phyloP scores from a whole-genome alignment of 148 eudicot genomes.

The Suaeda aralocaspica region DNA sequence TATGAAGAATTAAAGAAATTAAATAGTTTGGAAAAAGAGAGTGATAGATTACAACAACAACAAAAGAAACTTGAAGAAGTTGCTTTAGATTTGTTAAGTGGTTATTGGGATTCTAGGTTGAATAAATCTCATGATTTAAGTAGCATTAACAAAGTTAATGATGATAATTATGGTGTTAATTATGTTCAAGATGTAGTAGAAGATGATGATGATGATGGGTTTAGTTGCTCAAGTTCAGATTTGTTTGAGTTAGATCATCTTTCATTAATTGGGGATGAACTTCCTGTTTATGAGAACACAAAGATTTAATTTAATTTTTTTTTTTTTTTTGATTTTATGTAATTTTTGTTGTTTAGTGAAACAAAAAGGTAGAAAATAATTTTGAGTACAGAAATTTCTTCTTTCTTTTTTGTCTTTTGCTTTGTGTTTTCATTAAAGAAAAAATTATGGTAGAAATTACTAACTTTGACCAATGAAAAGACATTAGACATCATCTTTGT shows the following conservation, averaged over 20 bases:
- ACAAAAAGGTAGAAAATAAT: background rate
- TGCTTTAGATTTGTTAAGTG: conserved; percentile 32
- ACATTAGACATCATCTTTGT: too few relatives aligned
- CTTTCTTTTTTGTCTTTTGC: background rate
- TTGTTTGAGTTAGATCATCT: conserved; percentile 81
- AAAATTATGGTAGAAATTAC: too few relatives aligned
- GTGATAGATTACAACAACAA: conserved; percentile 6
- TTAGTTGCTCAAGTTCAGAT: conserved; percentile 83
- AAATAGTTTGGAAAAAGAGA: conserved; percentile 14
- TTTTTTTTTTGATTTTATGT: conserved; percentile 10
- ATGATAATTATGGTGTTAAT: conserved; percentile 15
- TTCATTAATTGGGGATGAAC: conserved; percentile 48
- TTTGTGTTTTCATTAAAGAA: too few relatives aligned
- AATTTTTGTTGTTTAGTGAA: conserved; percentile 8
- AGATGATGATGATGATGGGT: conserved; percentile 41
- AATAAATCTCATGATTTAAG: conserved; percentile 2
- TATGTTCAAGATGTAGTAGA: conserved; percentile 29
- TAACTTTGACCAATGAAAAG: too few relatives aligned
- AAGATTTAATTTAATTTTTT: too few relatives aligned
- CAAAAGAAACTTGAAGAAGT: conserved; percentile 36
- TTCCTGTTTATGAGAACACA: conserved; percentile 80
- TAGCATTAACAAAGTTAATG: conserved; percentile 5
- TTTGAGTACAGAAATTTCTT: background rate
- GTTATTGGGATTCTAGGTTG: conserved; percentile 30
- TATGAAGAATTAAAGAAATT: conserved; percentile 25